These are phyloP conservation scores for Afroboletus lepidellus DNA, from an alignment of 1,284 basidiomycete species.

Conservation along the genomic window DNA sequence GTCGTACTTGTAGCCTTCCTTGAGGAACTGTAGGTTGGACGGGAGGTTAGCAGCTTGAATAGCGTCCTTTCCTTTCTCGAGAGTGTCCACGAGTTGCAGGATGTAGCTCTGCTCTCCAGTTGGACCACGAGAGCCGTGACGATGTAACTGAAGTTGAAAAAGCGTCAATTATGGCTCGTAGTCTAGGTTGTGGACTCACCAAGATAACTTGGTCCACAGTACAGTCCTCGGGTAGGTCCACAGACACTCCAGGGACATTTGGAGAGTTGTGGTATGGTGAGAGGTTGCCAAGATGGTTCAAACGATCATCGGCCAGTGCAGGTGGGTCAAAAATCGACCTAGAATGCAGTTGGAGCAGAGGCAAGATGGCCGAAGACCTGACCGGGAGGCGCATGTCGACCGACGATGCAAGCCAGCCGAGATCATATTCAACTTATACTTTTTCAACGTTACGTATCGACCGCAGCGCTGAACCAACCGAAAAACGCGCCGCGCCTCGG, in stretches of 20 bases:
- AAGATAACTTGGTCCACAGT: conserved; percentile 43
- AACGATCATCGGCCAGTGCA: not conserved
- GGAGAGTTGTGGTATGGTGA: conserved; percentile 41
- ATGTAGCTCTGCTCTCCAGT: conserved; percentile 27
- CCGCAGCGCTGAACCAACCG: too few relatives aligned
- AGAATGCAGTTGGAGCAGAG: conserved; percentile 14
- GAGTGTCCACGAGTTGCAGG: conserved; percentile 37
- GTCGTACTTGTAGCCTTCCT: conserved; percentile 39
- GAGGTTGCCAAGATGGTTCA: conserved; percentile 36
- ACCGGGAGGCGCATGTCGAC: conserved; percentile 18
- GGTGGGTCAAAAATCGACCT: not conserved
- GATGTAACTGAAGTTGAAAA: conserved; percentile 11
- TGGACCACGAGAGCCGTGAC: conserved; percentile 33
- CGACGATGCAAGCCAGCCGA: too few relatives aligned
- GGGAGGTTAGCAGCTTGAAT: conserved; percentile 37
- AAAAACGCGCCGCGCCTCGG: too few relatives aligned
- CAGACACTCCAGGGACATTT: conserved; percentile 31
- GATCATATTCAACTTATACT: too few relatives aligned
- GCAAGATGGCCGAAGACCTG: conserved; percentile 2
- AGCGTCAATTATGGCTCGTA: not conserved
- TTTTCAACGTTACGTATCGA: too few relatives aligned
- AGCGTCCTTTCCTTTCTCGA: conserved; percentile 28
- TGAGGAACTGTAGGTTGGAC: conserved; percentile 38
- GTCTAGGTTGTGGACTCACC: conserved; percentile 11
- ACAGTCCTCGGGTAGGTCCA: conserved; percentile 41